These are phyloP conservation scores for Candida coquimbonensis DNA, from an alignment of 805 yeast genomes.

Conservation along the genomic window DNA sequence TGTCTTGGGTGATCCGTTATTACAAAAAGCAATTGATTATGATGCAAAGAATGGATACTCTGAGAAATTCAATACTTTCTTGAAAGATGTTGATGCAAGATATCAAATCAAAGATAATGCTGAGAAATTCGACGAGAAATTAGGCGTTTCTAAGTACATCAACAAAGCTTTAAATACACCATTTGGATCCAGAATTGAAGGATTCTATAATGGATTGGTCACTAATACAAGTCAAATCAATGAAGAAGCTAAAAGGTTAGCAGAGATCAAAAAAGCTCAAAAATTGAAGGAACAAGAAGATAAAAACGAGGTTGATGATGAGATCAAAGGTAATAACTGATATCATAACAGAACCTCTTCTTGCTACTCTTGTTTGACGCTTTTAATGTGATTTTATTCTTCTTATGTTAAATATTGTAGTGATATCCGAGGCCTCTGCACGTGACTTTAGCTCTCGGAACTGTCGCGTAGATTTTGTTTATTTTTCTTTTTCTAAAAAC, in stretches of 20 bases:
- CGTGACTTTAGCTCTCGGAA: no score
- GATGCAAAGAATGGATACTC: slow-evolving; percentile 62
- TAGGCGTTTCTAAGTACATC: slow-evolving; percentile 26
- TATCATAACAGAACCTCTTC: no score
- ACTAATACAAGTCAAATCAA: slow-evolving; percentile 60
- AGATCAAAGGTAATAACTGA: no score
- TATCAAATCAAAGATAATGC: slow-evolving; percentile 34
- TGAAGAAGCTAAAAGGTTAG: slow-evolving; percentile 65
- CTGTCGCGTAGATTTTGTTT: no score
- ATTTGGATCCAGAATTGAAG: slow-evolving; percentile 52
- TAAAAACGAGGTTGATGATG: not conserved
- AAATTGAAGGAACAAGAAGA: slow-evolving; percentile 1
- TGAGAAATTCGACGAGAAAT: slow-evolving; percentile 20
- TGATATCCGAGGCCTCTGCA: no score
- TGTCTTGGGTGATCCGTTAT: slow-evolving; percentile 51
- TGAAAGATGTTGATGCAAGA: slow-evolving; percentile 48
- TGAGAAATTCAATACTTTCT: slow-evolving; percentile 47
- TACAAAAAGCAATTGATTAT: slow-evolving; percentile 52
- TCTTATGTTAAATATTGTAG: no score
- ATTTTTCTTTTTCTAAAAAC: no score
- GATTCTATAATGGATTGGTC: slow-evolving; percentile 49
- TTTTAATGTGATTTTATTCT: no score
- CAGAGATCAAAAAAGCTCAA: slow-evolving; percentile 42
- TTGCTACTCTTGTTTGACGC: no score
- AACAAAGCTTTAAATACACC: slow-evolving; percentile 30